phyloP scores from a whole-genome alignment of 345 rosid species.

The Angophora floribunda region DNA sequence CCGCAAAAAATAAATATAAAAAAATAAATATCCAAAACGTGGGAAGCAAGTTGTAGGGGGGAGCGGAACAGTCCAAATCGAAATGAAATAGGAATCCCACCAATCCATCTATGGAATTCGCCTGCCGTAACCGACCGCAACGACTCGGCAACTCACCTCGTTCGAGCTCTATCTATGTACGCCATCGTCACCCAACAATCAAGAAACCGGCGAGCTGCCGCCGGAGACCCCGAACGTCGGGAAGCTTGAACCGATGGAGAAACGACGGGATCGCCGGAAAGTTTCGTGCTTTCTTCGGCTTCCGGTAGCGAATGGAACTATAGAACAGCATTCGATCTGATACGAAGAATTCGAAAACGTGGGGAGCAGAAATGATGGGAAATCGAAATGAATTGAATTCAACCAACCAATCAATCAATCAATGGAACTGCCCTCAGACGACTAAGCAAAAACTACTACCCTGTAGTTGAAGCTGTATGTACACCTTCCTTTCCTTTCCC shows the following conservation, averaged over 20 bases:
- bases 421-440: neutral
- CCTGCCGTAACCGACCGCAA: neutral
- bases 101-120: neutral
- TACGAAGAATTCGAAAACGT: neutral
- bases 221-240: neutral
- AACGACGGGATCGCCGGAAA: neutral
- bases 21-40: neutral
- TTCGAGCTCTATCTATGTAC: too few relatives aligned
- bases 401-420: neutral
- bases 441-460: neutral
- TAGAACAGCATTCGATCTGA: neutral
- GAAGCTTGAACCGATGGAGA: neutral
- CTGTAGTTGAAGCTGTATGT: neutral
- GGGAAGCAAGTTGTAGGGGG: neutral
- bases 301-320: neutral
- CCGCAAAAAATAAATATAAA: too few relatives aligned
- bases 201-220: neutral
- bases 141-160: neutral
- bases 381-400: neutral
- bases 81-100: neutral
- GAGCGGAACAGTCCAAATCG: neutral
- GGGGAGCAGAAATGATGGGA: neutral
- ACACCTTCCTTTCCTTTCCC: neutral
- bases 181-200: too few relatives aligned
- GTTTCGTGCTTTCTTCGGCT: neutral